These are phyloP conservation scores for Colletotrichum navitas DNA, from an alignment of 2,329 filamentous ascomycete species.

Conservation along the genomic window DNA sequence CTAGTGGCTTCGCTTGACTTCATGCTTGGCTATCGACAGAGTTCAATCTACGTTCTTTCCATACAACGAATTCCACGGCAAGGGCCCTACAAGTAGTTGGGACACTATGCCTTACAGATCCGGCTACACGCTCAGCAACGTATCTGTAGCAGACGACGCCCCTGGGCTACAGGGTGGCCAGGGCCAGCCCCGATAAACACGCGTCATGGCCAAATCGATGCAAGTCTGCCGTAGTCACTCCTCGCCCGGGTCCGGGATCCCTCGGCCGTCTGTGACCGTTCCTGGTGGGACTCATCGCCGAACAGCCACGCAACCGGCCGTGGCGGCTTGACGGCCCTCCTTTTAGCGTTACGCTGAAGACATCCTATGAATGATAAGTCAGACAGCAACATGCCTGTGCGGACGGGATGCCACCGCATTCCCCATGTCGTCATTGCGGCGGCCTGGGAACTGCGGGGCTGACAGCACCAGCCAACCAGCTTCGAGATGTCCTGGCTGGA, in stretches of 20 bases:
- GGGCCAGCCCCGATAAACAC: constrained; percentile 34
- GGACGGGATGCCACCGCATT: constrained; percentile 2
- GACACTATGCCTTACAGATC: constrained; percentile 22
- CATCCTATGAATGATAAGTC: constrained; percentile 5
- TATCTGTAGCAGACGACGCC: constrained; percentile 20
- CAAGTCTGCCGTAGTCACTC: constrained; percentile 20
- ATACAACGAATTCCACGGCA: constrained; percentile 6
- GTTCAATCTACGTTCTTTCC: constrained; percentile 16
- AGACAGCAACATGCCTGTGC: neutral
- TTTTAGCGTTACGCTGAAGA: constrained; percentile 14
- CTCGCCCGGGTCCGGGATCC: constrained; percentile 10
- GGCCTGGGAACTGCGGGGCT: constrained; percentile 5
- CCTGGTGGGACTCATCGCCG: constrained; percentile 15
- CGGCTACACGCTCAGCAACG: constrained; percentile 6
- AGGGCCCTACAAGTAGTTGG: constrained; percentile 11
- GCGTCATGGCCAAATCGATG: constrained; percentile 31
- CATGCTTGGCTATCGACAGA: constrained; percentile 15
- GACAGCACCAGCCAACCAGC: constrained; percentile 19
- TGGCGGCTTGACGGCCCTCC: constrained; percentile 19
- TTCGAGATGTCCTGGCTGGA: neutral
- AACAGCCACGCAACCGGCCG: constrained; percentile 1
- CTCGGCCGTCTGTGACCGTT: constrained; percentile 23
- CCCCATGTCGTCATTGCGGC: constrained; percentile 12
- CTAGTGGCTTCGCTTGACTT: constrained; percentile 27
- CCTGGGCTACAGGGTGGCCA: constrained; percentile 20